Base-by-base conservation (phyloP, 768 basidiomycete species). In the Psilocybe subaeruginosa region DNA sequence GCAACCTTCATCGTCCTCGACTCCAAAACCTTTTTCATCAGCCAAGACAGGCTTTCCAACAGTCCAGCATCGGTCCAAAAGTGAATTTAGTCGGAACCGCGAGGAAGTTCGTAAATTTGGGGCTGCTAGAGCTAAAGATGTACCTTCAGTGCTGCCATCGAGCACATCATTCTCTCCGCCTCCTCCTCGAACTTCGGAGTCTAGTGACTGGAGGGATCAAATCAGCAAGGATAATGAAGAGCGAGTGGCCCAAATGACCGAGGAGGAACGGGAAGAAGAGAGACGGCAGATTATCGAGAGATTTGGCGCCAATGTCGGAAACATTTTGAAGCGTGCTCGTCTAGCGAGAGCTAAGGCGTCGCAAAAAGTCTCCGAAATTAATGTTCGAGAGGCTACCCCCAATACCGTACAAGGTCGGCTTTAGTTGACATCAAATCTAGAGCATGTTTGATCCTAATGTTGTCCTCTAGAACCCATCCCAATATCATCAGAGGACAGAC, bases 261-360 rank as follows among this genome's bases (percentile, higher is more conserved):
- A 84, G 9, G 85, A 85, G 14, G 90, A 95, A 70, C 79, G 87
- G 8, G 85, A 88, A 62, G 72, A 82, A 54, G 93, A 91, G 71
- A 78, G 79, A 47, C 74, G 75, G 54, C 85, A 92, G 62, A 84
- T 96, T 45, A 58, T 91, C 29, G 86, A 91, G 61, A 81, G 84
- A 48, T 88, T 96, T 69, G 94, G 93, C 0, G 76, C 81, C 1
- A 85, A 83, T 16, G 79, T 93, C 8, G 78, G 80, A 2, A 87
- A 88, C 48, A 72, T 92, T 3, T 64, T 96, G 69, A 81, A 74
- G 66, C 84, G 79, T 56, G 83, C 84, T 19, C 80, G 78, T 63
- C 74, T 79, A 54, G 80, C 82, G 79, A 71, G 83, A 23, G 4
- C 31, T 17, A 53, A 37, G 19, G n/a, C 19, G n/a, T 43, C 30